phyloP scores from a whole-genome alignment of 495 filamentous ascomycete genomes.

The Aspergillus taichungensis region DNA sequence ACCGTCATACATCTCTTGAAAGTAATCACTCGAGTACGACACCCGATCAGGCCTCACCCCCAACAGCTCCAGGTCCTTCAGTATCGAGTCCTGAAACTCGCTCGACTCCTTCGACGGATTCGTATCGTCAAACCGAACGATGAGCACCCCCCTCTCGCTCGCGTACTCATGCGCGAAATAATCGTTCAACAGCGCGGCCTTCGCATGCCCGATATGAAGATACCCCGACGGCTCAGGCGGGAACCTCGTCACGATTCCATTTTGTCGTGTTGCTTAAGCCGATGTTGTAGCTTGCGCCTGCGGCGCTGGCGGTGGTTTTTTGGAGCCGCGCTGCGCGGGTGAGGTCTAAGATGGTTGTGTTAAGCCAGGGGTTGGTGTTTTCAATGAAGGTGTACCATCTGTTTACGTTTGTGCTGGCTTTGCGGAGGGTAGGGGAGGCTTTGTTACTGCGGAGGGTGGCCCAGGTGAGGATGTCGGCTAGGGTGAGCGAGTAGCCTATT shows the following conservation, averaged over 20 bases:
- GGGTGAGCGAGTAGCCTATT: slow-evolving; percentile 60
- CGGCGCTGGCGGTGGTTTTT: slow-evolving; percentile 61
- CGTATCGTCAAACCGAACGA: slow-evolving; percentile 68
- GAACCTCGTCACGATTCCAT: slow-evolving; percentile 79
- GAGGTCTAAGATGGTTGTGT: slow-evolving; percentile 38
- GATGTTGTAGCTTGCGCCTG: slow-evolving; percentile 66
- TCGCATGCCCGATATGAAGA: slow-evolving; percentile 77
- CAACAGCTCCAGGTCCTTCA: slow-evolving; percentile 65
- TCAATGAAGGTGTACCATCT: slow-evolving; percentile 78
- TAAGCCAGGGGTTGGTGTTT: slow-evolving; percentile 49
- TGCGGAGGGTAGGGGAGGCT: slow-evolving; percentile 63
- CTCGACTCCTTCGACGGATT: slow-evolving; percentile 78
- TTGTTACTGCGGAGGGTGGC: slow-evolving; percentile 63
- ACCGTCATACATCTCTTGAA: slow-evolving; percentile 65
- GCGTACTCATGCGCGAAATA: slow-evolving; percentile 80
- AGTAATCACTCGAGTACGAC: slow-evolving; percentile 71
- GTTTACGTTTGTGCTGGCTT: slow-evolving; percentile 58
- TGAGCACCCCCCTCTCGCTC: slow-evolving; percentile 49
- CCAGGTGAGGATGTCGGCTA: slow-evolving; percentile 69
- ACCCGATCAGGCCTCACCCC: slow-evolving; percentile 63
- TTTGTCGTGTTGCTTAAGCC: slow-evolving; percentile 65
- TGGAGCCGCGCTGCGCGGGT: slow-evolving; percentile 43
- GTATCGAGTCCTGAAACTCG: slow-evolving; percentile 71
- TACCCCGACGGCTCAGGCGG: slow-evolving; percentile 88
- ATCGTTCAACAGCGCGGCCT: slow-evolving; percentile 73